Conservation (phyloP, 2,329 filamentous ascomycete species). For the Claviceps spartinae region DNA sequence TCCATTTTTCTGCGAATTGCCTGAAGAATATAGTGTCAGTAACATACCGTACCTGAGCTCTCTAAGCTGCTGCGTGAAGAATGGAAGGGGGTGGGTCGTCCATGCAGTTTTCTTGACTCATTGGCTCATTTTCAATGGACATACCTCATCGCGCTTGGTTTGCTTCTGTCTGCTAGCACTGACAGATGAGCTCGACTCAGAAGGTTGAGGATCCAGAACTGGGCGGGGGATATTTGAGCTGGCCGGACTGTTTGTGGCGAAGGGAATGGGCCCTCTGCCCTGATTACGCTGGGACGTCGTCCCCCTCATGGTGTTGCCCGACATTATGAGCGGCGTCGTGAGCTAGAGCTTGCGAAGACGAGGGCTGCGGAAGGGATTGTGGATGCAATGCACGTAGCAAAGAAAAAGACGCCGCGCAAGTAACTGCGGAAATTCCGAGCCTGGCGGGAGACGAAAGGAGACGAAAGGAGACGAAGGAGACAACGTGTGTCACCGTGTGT, state of each 20-base stretch:
- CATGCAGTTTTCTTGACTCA: not conserved
- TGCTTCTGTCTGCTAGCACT: slow-evolving; percentile 94
- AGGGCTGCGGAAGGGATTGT: not conserved
- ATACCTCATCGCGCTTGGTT: slow-evolving; percentile 94
- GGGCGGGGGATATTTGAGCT: slow-evolving; percentile 60
- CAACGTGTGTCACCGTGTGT: not conserved
- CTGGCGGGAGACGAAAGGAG: not conserved
- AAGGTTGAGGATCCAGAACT: slow-evolving; percentile 47
- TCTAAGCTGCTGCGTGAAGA: not conserved
- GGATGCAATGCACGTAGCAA: not conserved
- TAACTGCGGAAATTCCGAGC: not conserved
- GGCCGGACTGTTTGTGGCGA: slow-evolving; percentile 43
- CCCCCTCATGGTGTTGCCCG: slow-evolving; percentile 51
- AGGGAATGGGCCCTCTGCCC: slow-evolving; percentile 44
- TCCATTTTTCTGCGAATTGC: slow-evolving; percentile 96
- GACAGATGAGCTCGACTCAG: slow-evolving; percentile 55
- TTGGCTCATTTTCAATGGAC: slow-evolving; percentile 17
- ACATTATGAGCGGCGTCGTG: slow-evolving; percentile 27
- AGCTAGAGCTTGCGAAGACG: not conserved
- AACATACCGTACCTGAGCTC: not conserved
- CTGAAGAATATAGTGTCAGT: slow-evolving; percentile 31
- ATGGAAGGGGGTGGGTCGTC: not conserved
- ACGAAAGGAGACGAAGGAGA: not conserved
- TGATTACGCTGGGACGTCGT: slow-evolving; percentile 48
- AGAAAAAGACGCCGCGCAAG: not conserved